Percentiles rank a stretch among this genome's conserved stretches.
Conservation (phyloP, 805 yeast species). For the Candida nitratophila region DNA sequence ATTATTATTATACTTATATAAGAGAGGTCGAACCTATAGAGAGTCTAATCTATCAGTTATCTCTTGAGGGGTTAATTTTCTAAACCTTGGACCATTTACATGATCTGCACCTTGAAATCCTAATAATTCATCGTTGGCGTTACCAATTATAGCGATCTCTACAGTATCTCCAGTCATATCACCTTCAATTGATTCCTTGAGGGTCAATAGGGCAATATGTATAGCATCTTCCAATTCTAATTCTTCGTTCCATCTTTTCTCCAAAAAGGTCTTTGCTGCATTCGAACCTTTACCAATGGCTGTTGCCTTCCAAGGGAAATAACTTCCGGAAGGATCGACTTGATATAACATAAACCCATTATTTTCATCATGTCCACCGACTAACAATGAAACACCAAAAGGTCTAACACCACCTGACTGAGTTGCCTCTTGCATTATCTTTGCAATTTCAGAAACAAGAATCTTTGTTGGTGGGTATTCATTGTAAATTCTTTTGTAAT, state of each 20-base stretch:
- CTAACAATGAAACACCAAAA: constrained; percentile 90
- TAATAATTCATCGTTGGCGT: constrained; percentile 69
- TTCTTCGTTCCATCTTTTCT: constrained; percentile 97
- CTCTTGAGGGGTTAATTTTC: constrained; percentile 80
- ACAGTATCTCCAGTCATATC: constrained; percentile 96
- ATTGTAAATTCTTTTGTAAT: constrained; percentile 87
- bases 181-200: constrained; percentile 96
- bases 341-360: constrained; percentile 78
- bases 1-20: neutral
- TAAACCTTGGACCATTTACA: constrained; percentile 84
- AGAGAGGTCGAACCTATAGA: constrained; percentile 37
- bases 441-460: constrained; percentile 90
- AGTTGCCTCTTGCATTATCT: constrained; percentile 97
- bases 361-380: constrained; percentile 85
- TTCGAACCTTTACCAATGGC: constrained; percentile 95
- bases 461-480: constrained; percentile 97
- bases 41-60: constrained; percentile 94
- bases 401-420: constrained; percentile 99
- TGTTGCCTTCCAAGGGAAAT: constrained; percentile 99
- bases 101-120: constrained; percentile 80
- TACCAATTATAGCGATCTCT: constrained; percentile 84
- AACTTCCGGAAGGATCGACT: constrained; percentile 97
- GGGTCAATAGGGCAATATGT: constrained; percentile 87
- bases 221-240: constrained; percentile 96
- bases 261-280: constrained; percentile 95